phyloP scores from a whole-genome alignment of 371 early-diverging fungal genomes.

The Chytridium lagenaria region DNA sequence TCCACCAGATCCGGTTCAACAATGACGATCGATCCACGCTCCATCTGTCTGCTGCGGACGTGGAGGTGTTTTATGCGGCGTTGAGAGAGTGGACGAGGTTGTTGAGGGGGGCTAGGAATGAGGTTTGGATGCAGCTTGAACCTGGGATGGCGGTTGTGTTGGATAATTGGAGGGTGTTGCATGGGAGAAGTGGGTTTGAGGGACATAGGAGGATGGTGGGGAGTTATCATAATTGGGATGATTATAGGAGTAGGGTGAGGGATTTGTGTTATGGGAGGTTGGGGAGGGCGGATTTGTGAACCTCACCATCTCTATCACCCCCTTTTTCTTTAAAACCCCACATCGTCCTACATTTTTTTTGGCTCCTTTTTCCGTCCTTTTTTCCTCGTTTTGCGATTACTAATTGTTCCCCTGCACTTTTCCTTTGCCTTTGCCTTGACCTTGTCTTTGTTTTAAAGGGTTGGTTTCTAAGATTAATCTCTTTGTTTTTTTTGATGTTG shows the following conservation, averaged over 20 bases:
- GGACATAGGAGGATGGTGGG: slow-evolving; percentile 82
- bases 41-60: slow-evolving; percentile 35
- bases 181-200: slow-evolving; percentile 79
- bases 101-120: slow-evolving; percentile 63
- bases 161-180: slow-evolving; percentile 89
- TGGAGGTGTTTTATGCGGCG: slow-evolving; percentile 77
- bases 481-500: too few species aligned
- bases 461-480: too few species aligned
- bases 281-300: slow-evolving; percentile 32
- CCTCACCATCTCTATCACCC: too few species aligned
- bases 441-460: too few species aligned
- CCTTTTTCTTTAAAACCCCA: too few species aligned
- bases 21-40: slow-evolving; percentile 80
- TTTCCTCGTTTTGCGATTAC: too few species aligned
- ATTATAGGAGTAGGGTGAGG: slow-evolving; percentile 68
- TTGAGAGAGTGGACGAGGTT: slow-evolving; percentile 73
- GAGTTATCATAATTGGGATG: slow-evolving; percentile 82
- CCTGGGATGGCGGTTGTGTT: slow-evolving; percentile 81
- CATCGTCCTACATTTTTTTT: too few species aligned
- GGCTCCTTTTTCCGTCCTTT: too few species aligned
- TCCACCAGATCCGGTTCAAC: slow-evolving; percentile 84
- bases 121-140: slow-evolving; percentile 70
- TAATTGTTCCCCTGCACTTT: too few species aligned
- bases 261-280: slow-evolving; percentile 33
- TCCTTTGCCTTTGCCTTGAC: too few species aligned